Base-by-base conservation (phyloP, 768 basidiomycete genomes). In the Hygrophorus pudorinus region DNA sequence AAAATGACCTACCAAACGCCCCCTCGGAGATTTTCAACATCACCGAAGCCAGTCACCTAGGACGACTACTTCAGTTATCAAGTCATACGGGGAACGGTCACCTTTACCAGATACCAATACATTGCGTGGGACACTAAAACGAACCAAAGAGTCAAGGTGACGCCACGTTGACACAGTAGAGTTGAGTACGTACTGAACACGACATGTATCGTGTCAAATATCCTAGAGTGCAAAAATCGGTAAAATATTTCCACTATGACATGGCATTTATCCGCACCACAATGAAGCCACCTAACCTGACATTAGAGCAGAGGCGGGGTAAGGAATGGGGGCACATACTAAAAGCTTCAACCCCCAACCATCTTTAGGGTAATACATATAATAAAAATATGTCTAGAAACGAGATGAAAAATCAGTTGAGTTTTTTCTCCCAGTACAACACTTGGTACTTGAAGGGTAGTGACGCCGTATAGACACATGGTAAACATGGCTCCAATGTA, bases 351-450 rank as follows among this genome's bases (percentile, higher is more conserved):
- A 54, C 20, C 45, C 45, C 4, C 24, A 41, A 5, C 52, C 55
- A 54, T 70, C 69, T 39, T 63, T 63, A 2, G 66, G 66, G 48
- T 65, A 70, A 34, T 60, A 57, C 31, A 59, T 48, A 42, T 61
- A 71, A 50, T 72, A 72, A 41, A 68, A 67, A 53, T 70, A 70
- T 12, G 59, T 51, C 69, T 72, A 43, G 8, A 31, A 31, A 33
- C n/a, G 33, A 9, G 27, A 17, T 45, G 13, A 41, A 31, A 13
- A 28, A 30, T 8, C 8, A 12, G 18, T 18, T 7, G 14, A 17
- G 17, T 17, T 13, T 30, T 16, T 33, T 30, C n/a, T 21, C 12
- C 13, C 16, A 9, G 32, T 11, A 17, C n/a, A 17, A 28, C 37
- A 44, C 59, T 43, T 38, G 63, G n/a, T n/a, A n/a, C 68, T 58